phyloP scores from a whole-genome alignment of 495 filamentous ascomycete species.

The Tuber magnatum region DNA sequence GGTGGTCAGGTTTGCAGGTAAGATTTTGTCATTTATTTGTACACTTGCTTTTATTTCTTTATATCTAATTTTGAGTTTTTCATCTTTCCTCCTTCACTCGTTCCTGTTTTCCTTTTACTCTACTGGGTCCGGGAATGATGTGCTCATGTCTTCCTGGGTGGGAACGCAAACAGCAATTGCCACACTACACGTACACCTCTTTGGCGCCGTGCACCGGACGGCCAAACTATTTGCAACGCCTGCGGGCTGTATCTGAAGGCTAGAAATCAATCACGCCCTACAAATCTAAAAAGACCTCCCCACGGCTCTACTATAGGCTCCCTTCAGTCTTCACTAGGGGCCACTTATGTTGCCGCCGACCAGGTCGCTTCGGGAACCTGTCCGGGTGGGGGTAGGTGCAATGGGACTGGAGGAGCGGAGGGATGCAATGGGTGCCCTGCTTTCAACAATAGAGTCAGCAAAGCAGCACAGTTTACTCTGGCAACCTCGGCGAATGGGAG shows the following conservation, averaged over 20 bases:
- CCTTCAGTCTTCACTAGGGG: constrained; percentile 49
- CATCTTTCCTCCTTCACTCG: neutral
- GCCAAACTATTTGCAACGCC: constrained; percentile 94
- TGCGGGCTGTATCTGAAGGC: constrained; percentile 94
- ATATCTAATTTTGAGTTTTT: neutral
- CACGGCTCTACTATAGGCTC: constrained; percentile 36
- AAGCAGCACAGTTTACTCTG: constrained; percentile 64
- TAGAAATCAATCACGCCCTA: constrained; percentile 79
- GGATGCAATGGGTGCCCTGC: constrained; percentile 94
- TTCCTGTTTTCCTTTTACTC: constrained; percentile 2
- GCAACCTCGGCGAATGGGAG: constrained; percentile 39
- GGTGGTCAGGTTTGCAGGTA: constrained; percentile 35
- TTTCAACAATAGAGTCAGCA: constrained; percentile 92
- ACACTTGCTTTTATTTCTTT: constrained; percentile 7
- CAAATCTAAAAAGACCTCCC: constrained; percentile 67
- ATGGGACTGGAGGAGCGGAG: constrained; percentile 93
- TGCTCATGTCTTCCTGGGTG: constrained; percentile 8
- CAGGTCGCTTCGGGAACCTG: constrained; percentile 73
- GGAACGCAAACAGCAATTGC: constrained; percentile 64
- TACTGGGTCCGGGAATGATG: neutral
- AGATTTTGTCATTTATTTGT: constrained; percentile 9
- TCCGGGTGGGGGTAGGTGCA: constrained; percentile 89
- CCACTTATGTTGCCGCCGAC: constrained; percentile 72
- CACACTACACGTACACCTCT: constrained; percentile 86
- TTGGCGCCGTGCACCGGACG: constrained; percentile 88